A percentile compares a stretch with the other conserved stretches of the same genome.
Evolutionary conservation across 176 grass and related monocot genomes (phyloP).

Genomic region (Ensete glaucum): DNA sequence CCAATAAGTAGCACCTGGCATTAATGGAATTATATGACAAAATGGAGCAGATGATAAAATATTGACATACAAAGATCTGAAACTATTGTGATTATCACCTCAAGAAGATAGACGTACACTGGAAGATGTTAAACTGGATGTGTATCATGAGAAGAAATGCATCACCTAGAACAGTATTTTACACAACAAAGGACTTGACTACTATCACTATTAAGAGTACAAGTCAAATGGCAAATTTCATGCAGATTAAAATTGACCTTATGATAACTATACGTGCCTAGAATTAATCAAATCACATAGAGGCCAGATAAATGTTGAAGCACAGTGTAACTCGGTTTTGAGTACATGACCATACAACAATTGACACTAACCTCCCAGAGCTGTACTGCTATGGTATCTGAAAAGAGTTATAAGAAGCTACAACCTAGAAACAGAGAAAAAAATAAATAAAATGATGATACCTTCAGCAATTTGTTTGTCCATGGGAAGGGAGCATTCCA

Average conservation of each 20-base stretch:
- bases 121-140: not conserved
- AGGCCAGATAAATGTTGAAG: not conserved
- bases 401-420: too few relatives aligned
- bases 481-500: slow-evolving; percentile 69
- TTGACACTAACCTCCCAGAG: not conserved
- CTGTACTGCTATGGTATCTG: not conserved
- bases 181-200: not conserved
- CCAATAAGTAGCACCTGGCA: not conserved
- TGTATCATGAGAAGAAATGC: not conserved
- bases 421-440: slow-evolving; percentile 4
- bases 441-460: slow-evolving; percentile 20
- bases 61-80: too few relatives aligned
- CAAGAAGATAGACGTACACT: too few relatives aligned
- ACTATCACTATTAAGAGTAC: not conserved
- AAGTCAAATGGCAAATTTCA: not conserved
- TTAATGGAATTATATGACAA: not conserved
- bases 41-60: not conserved
- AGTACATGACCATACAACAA: not conserved
- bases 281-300: not conserved
- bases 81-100: too few relatives aligned
- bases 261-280: not conserved
- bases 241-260: not conserved
- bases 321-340: not conserved
- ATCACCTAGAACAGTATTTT: not conserved
- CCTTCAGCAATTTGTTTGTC: slow-evolving; percentile 96